phyloP scores from a whole-genome alignment of 2,329 filamentous ascomycete species.

The Zasmidium cellare region DNA sequence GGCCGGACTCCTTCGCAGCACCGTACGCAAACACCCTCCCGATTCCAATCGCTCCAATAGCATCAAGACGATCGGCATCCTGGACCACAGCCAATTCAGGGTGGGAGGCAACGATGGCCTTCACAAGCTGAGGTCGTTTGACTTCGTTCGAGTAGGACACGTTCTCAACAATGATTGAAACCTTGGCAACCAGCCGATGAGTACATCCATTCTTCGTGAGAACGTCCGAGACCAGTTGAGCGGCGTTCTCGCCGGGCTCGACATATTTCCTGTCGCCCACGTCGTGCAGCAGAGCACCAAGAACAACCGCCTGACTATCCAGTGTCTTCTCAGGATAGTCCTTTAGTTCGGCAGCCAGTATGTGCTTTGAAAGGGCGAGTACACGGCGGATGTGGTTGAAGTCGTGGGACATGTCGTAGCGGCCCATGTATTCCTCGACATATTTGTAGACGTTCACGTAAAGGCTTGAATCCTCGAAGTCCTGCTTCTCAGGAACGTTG shows the following conservation, averaged over 20 bases:
- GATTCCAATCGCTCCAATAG: constrained; percentile 83
- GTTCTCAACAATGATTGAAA: constrained; percentile 71
- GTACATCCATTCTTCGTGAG: constrained; percentile 60
- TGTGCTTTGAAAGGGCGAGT: constrained; percentile 67
- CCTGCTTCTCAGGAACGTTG: constrained; percentile 4
- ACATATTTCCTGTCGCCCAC: constrained; percentile 85
- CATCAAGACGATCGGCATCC: constrained; percentile 90
- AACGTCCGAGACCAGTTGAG: constrained; percentile 57
- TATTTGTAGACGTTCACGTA: constrained; percentile 52
- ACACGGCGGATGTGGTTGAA: constrained; percentile 83
- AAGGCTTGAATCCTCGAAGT: constrained; percentile 32
- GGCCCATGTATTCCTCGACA: constrained; percentile 70
- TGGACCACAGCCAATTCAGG: constrained; percentile 84
- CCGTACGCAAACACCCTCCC: constrained; percentile 76
- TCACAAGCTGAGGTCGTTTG: constrained; percentile 61
- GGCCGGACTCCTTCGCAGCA: constrained; percentile 57
- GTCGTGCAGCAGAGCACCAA: constrained; percentile 69
- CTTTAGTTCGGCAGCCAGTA: constrained; percentile 49
- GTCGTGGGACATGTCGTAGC: constrained; percentile 85
- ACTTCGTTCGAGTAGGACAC: constrained; percentile 78
- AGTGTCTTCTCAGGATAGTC: constrained; percentile 25
- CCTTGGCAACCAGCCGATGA: constrained; percentile 59
- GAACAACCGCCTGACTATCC: constrained; percentile 30
- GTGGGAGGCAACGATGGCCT: constrained; percentile 60
- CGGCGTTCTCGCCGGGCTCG: constrained; percentile 49